A percentile compares a stretch with the other conserved stretches of the same genome.
Evolutionary conservation across 331 rosid genomes (phyloP).

Genomic region (Pyracantha coccinea): DNA sequence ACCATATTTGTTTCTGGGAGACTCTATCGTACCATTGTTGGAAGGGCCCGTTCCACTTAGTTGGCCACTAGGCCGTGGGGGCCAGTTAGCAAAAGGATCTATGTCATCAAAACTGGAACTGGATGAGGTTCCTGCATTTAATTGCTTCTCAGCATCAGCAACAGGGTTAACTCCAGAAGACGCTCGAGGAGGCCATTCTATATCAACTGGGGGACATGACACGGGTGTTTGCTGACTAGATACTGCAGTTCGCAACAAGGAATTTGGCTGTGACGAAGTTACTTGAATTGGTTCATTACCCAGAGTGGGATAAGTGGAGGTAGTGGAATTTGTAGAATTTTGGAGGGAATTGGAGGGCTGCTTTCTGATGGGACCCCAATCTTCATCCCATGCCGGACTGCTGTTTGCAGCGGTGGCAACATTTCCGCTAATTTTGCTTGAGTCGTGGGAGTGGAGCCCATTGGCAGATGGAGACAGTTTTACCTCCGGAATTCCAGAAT

Average conservation of each 20-base stretch:
- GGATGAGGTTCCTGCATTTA: conserved; percentile 45
- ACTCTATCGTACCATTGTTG: conserved; percentile 49
- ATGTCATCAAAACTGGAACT: conserved; percentile 45
- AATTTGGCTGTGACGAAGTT: conserved; percentile 30
- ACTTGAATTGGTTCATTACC: conserved; percentile 34
- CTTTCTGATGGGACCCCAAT: conserved; percentile 62
- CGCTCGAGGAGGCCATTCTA: conserved; percentile 89
- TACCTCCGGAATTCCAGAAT: conserved; percentile 64
- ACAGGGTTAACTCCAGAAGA: conserved; percentile 37
- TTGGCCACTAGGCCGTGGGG: conserved; percentile 69
- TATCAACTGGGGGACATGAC: conserved; percentile 74
- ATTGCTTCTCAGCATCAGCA: conserved; percentile 50
- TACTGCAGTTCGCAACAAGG: conserved; percentile 24
- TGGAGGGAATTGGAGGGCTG: conserved; percentile 29
- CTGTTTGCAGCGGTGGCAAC: conserved; percentile 39
- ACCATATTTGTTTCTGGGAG: conserved; percentile 21
- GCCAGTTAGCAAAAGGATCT: conserved; percentile 97
- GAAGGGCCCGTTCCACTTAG: conserved; percentile 37
- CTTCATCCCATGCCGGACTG: conserved; percentile 82
- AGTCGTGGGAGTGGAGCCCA: conserved; percentile 48
- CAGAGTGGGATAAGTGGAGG: conserved; percentile 24
- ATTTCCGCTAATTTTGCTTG: conserved; percentile 27
- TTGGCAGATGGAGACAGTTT: conserved; percentile 41
- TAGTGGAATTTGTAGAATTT: conserved; percentile 21
- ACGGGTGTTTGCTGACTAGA: conserved; percentile 47